phyloP scores from a whole-genome alignment of 805 yeast species.

The Monosporozyma solicola region DNA sequence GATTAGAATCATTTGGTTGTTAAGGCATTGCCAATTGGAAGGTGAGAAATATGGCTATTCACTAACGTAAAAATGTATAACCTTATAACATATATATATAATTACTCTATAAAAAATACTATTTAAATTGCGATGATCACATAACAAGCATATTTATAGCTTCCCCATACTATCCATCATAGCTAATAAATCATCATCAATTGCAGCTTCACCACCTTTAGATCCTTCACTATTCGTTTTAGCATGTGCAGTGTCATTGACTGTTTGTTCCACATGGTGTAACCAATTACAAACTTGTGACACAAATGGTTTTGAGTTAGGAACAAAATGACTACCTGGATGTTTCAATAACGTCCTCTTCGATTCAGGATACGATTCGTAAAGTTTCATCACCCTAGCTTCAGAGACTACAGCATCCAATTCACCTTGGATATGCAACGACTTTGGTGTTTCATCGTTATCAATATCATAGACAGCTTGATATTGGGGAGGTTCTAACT shows the following conservation, averaged over 20 bases:
- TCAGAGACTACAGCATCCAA: constrained; percentile 80
- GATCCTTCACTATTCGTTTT: neutral
- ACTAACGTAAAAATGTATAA: no score
- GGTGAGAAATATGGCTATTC: no score
- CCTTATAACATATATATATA: neutral
- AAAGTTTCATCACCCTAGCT: constrained; percentile 52
- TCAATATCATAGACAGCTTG: constrained; percentile 13
- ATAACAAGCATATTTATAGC: constrained; percentile 7
- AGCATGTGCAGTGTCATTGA: constrained; percentile 2
- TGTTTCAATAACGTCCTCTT: constrained; percentile 52
- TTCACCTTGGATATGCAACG: constrained; percentile 78
- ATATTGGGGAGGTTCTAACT: constrained; percentile 22
- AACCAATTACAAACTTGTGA: constrained; percentile 31
- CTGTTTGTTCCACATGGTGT: constrained; percentile 3
- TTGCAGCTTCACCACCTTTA: constrained; percentile 8
- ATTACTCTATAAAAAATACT: neutral
- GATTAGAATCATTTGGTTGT: no score
- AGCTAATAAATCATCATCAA: constrained; percentile 30
- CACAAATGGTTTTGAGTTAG: constrained; percentile 55
- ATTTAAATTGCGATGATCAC: neutral
- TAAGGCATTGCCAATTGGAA: no score
- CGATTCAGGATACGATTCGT: constrained; percentile 37
- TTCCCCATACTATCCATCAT: constrained; percentile 36
- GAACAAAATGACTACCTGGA: constrained; percentile 95
- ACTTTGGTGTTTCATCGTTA: constrained; percentile 22